A percentile compares a stretch with the other conserved stretches of the same genome.
phyloP scores from a whole-genome alignment of 1,139 yeast genomes.

The Yamadazyma conglobata region DNA sequence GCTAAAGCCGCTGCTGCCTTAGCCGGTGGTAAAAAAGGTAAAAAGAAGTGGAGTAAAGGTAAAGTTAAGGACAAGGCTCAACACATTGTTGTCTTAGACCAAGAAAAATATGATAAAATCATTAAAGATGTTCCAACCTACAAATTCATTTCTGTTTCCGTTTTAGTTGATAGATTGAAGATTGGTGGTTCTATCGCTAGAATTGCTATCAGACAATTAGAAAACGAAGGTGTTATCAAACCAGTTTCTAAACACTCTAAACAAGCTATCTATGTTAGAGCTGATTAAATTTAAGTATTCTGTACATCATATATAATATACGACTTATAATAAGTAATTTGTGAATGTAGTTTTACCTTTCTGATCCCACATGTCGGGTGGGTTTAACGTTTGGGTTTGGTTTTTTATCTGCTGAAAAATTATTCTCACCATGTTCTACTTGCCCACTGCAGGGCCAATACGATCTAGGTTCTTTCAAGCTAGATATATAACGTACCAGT shows the following conservation, averaged over 20 bases:
- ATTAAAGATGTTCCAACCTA: slow-evolving; percentile 98
- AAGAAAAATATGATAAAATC: slow-evolving; percentile 98
- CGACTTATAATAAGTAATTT: slow-evolving; percentile 9
- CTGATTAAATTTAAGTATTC: slow-evolving; percentile 29
- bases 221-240: slow-evolving; percentile 91
- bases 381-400: too few species aligned
- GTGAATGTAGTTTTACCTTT: background rate
- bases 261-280: slow-evolving; percentile 95
- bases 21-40: slow-evolving; percentile 99
- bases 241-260: slow-evolving; percentile 94
- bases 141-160: slow-evolving; percentile 98
- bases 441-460: too few species aligned
- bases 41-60: slow-evolving; percentile 99
- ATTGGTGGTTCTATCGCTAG: slow-evolving; percentile 99
- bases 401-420: too few species aligned
- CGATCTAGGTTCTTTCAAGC: background rate
- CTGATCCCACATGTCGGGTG: too few species aligned
- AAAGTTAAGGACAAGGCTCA: slow-evolving; percentile 99
- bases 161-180: slow-evolving; percentile 98
- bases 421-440: too few species aligned
- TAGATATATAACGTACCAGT: slow-evolving; percentile 18
- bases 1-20: slow-evolving; percentile 99
- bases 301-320: slow-evolving; percentile 11
- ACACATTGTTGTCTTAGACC: slow-evolving; percentile 96
- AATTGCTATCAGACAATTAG: slow-evolving; percentile 95